Conservation (phyloP, 2,329 filamentous ascomycete genomes). For the Neurospora crassa region DNA sequence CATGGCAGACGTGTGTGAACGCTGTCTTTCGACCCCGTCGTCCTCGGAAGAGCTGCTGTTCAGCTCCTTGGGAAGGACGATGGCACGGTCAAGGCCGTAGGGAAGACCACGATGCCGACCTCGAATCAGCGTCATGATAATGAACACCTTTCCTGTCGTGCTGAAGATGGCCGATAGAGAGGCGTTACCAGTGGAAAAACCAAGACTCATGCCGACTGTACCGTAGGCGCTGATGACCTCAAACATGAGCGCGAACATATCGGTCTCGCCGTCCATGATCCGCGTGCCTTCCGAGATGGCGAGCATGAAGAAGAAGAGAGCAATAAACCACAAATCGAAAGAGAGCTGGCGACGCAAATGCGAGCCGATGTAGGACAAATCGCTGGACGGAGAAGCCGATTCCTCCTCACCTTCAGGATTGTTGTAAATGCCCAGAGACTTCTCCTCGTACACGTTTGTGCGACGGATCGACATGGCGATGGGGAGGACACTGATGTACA, state of each 20-base stretch:
- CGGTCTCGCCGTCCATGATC: slow-evolving; percentile 42
- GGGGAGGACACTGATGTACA: slow-evolving; percentile 97
- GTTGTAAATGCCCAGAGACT: slow-evolving; percentile 65
- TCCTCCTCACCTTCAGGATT: slow-evolving; percentile 37
- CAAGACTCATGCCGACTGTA: slow-evolving; percentile 84
- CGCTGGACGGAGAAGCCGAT: slow-evolving; percentile 23
- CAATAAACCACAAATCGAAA: slow-evolving; percentile 97
- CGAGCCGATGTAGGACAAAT: slow-evolving; percentile 76
- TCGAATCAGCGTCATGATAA: slow-evolving; percentile 61
- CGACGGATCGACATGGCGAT: slow-evolving; percentile 91
- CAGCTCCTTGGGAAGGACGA: slow-evolving; percentile 47
- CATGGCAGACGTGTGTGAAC: neutral
- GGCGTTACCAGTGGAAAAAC: slow-evolving; percentile 65
- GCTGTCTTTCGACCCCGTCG: neutral
- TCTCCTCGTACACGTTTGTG: slow-evolving; percentile 95
- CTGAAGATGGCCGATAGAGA: slow-evolving; percentile 78
- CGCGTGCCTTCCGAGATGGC: slow-evolving; percentile 73
- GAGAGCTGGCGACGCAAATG: slow-evolving; percentile 90
- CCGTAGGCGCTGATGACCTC: slow-evolving; percentile 88
- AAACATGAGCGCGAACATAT: slow-evolving; percentile 65
- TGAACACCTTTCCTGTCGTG: slow-evolving; percentile 59
- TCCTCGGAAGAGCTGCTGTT: neutral
- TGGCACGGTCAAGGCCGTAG: slow-evolving; percentile 55
- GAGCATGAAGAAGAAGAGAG: slow-evolving; percentile 86
- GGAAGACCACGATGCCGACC: slow-evolving; percentile 60